phyloP scores from a whole-genome alignment of 2,329 filamentous ascomycete species.

The Xylariaceae sp. region DNA sequence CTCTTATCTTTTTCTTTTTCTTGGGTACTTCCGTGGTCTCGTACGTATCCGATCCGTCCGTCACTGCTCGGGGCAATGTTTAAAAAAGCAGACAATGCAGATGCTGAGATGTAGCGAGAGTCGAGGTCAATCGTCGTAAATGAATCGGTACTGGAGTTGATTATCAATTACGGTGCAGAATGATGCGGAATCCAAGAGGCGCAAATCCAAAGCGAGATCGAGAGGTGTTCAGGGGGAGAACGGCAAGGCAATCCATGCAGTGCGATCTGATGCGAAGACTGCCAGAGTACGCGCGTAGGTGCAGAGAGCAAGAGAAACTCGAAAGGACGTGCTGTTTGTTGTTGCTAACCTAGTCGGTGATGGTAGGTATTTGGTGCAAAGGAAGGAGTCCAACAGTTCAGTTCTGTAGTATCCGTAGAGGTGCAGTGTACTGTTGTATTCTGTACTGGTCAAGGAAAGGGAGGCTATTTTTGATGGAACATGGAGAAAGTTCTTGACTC shows the following conservation, averaged over 20 bases:
- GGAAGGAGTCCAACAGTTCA: no score
- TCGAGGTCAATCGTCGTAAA: no score
- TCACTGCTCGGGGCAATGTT: no score
- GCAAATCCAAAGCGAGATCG: constrained; percentile 4
- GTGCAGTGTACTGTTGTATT: no score
- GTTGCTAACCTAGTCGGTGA: constrained; percentile 11
- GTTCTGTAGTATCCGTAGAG: no score
- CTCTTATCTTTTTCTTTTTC: no score
- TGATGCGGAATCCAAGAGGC: background rate
- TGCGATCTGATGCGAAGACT: constrained; percentile 4
- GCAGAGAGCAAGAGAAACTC: constrained; percentile 6
- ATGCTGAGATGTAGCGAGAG: no score
- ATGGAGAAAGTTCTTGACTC: no score
- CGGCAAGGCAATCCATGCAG: constrained; percentile 3
- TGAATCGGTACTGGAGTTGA: constrained; percentile 4
- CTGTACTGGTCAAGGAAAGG: background rate
- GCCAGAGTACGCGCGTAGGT: constrained; percentile 11
- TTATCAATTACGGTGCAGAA: constrained; percentile 12
- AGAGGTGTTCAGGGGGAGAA: background rate
- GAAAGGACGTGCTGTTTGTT: constrained; percentile 12
- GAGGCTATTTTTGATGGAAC: no score
- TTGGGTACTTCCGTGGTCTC: no score
- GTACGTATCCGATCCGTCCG: no score
- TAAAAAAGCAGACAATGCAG: no score
- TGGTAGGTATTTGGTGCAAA: constrained; percentile 12